phyloP scores from a whole-genome alignment of 2,329 filamentous ascomycete genomes.

The Fusarium humuli region DNA sequence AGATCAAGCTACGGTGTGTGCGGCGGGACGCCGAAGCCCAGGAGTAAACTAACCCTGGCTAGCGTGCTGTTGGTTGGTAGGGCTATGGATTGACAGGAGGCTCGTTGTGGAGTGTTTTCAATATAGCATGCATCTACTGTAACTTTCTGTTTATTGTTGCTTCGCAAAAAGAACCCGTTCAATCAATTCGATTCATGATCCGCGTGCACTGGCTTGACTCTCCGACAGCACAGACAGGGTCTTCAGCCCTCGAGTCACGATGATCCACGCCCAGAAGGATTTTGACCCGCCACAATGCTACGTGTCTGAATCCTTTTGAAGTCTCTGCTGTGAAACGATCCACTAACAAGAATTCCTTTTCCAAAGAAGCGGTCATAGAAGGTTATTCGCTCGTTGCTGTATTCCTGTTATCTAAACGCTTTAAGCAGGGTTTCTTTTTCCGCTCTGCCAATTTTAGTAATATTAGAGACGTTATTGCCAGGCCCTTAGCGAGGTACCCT shows the following conservation, averaged over 20 bases:
- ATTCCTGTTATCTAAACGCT: background rate
- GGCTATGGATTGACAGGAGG: background rate
- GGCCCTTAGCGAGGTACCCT: background rate
- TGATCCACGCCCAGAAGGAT: background rate
- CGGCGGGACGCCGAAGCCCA: background rate
- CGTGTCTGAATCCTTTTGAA: background rate
- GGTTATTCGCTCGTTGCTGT: background rate
- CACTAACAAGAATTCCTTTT: background rate
- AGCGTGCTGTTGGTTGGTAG: background rate
- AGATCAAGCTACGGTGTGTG: constrained; percentile 37
- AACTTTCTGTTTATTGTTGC: background rate
- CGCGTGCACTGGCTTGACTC: background rate
- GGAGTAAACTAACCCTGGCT: background rate
- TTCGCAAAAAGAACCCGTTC: background rate
- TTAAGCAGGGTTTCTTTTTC: background rate
- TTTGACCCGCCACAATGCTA: background rate
- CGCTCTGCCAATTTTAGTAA: background rate
- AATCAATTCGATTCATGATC: background rate
- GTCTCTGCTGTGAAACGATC: background rate
- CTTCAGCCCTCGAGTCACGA: background rate
- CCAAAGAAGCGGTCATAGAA: background rate
- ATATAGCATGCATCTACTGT: background rate
- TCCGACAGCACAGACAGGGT: background rate
- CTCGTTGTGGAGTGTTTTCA: background rate
- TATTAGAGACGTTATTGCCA: background rate